Conservation (phyloP, 148 eudicot species). For the Spergularia bocconei region DNA sequence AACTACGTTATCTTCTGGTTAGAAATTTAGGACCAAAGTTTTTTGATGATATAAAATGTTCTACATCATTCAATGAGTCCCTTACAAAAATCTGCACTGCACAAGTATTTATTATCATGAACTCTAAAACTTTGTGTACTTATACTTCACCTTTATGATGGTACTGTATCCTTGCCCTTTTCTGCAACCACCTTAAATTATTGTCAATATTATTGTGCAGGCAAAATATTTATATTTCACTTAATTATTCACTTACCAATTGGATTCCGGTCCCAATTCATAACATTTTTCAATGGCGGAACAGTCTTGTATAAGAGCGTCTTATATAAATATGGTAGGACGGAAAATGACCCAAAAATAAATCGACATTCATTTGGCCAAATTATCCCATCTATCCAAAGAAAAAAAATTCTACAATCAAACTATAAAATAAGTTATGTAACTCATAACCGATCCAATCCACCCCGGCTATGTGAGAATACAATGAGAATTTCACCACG, state of each 20-base stretch:
- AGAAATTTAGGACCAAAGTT: not conserved
- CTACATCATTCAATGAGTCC: constrained; percentile 23
- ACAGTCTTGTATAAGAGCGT: too few relatives aligned
- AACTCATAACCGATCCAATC: too few relatives aligned
- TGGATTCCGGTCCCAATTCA: not conserved
- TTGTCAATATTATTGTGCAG: not conserved
- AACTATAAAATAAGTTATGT: too few relatives aligned
- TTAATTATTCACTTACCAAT: not conserved
- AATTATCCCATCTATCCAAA: too few relatives aligned
- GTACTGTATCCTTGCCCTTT: constrained; percentile 17
- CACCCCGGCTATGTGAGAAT: too few relatives aligned
- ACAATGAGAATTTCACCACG: too few relatives aligned
- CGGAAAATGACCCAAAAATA: too few relatives aligned
- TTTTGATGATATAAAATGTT: constrained; percentile 7
- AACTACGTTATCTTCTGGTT: constrained; percentile 11
- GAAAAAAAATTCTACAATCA: too few relatives aligned
- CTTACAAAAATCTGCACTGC: constrained; percentile 19
- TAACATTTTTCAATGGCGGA: not conserved
- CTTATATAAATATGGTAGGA: too few relatives aligned
- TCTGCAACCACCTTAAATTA: not conserved
- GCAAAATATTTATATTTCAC: not conserved
- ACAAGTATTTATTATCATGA: constrained; percentile 24
- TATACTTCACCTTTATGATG: constrained; percentile 14
- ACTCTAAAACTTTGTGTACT: constrained; percentile 29
- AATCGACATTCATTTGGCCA: too few relatives aligned